Evolutionary conservation across 1,139 yeast genomes (phyloP).

Genomic region (Geotrichum australiense): DNA sequence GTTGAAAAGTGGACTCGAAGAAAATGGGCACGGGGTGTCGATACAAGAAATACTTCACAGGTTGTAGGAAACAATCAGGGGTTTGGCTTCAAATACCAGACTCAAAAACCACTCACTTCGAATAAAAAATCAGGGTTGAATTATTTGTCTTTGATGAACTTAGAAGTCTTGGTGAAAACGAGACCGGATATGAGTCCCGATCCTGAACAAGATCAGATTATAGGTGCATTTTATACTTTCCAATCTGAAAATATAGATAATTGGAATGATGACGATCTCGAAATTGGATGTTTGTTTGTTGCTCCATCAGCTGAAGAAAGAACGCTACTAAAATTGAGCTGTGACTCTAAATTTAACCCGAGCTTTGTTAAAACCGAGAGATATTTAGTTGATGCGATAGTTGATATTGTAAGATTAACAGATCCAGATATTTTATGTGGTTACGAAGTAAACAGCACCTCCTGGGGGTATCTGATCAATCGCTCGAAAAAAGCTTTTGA

Average conservation of each 20-base stretch:
- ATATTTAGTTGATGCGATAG: constrained; percentile 49
- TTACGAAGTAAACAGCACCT: constrained; percentile 67
- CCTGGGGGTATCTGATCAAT: constrained; percentile 88
- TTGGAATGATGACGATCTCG: constrained; percentile 18
- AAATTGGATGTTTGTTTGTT: too few relatives aligned
- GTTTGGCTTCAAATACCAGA: constrained; percentile 20
- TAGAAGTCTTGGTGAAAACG: constrained; percentile 64
- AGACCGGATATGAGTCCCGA: constrained; percentile 51
- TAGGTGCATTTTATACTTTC: constrained; percentile 56
- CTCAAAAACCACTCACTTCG: constrained; percentile 18
- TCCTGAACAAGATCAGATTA: constrained; percentile 54
- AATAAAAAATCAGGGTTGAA: constrained; percentile 34
- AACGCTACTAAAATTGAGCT: constrained; percentile 16
- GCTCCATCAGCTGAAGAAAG: too few relatives aligned
- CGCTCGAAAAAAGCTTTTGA: constrained; percentile 45
- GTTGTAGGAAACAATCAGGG: constrained; percentile 17
- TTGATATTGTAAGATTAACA: constrained; percentile 48
- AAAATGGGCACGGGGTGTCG: background rate
- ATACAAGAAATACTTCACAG: constrained; percentile 17
- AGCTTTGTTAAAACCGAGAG: constrained; percentile 41
- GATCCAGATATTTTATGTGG: constrained; percentile 92
- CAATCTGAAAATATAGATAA: constrained; percentile 11
- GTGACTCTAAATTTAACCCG: constrained; percentile 8
- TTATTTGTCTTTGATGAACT: constrained; percentile 45
- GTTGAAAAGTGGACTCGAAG: constrained; percentile 23